Conservation (phyloP, 495 filamentous ascomycete species). For the Bombardia bombarda region DNA sequence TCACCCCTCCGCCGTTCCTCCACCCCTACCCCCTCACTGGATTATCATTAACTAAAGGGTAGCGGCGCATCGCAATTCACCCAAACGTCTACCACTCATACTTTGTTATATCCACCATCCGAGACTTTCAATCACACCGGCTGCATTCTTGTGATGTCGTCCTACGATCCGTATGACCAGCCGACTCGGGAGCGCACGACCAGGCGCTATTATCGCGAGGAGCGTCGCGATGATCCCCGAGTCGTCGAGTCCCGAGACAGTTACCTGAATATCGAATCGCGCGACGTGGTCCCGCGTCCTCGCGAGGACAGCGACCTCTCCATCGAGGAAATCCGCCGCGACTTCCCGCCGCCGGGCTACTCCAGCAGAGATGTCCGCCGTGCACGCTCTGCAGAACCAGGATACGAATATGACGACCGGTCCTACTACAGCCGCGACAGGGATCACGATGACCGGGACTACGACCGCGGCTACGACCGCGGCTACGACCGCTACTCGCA, state of each 20-base stretch:
- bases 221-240: slow-evolving; percentile 39
- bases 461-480: slow-evolving; percentile 32
- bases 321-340: slow-evolving; percentile 59
- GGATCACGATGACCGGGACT: slow-evolving; percentile 30
- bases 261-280: slow-evolving; percentile 36
- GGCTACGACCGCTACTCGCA: slow-evolving; percentile 36
- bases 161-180: slow-evolving; percentile 40
- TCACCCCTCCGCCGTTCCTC: not conserved
- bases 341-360: slow-evolving; percentile 56
- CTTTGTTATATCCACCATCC: not conserved
- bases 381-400: slow-evolving; percentile 40
- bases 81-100: not conserved
- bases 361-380: slow-evolving; percentile 44
- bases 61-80: not conserved
- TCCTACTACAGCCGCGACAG: slow-evolving; percentile 28
- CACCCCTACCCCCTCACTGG: not conserved
- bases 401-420: slow-evolving; percentile 34
- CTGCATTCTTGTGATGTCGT: slow-evolving; percentile 37
- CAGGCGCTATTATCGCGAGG: slow-evolving; percentile 38
- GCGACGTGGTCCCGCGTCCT: slow-evolving; percentile 46
- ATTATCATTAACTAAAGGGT: not conserved
- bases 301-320: slow-evolving; percentile 53
- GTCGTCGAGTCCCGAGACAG: slow-evolving; percentile 41
- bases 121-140: not conserved
- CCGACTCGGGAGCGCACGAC: slow-evolving; percentile 32